Evolutionary conservation across 2,329 filamentous ascomycete genomes (phyloP).

Genomic region (Arthrobotrys megalospora): DNA sequence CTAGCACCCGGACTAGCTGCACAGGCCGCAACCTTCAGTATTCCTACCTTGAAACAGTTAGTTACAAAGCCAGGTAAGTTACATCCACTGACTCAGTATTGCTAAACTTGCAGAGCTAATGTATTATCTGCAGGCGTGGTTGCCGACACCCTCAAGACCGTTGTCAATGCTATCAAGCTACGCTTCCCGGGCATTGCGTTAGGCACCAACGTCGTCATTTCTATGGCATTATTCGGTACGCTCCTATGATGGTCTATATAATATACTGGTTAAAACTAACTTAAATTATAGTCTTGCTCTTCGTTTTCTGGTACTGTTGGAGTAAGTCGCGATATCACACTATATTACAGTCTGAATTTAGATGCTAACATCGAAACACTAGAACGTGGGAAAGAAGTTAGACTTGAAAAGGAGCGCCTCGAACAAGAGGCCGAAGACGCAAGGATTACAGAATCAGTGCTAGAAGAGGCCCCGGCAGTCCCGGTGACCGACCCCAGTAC

Average conservation of each 20-base stretch:
- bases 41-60: conserved; percentile 82
- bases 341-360: background rate
- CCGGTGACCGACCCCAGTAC: conserved; percentile 52
- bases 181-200: conserved; percentile 87
- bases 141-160: conserved; percentile 86
- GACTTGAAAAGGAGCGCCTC: conserved; percentile 75
- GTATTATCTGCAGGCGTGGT: conserved; percentile 33
- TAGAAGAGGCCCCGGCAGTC: conserved; percentile 44
- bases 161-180: conserved; percentile 87
- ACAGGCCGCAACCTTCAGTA: conserved; percentile 52
- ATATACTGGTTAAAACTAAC: conserved; percentile 3
- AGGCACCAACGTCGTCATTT: conserved; percentile 92
- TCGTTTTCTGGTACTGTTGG: conserved; percentile 98
- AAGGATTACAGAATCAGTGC: conserved; percentile 24
- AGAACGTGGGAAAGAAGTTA: conserved; percentile 85
- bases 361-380: conserved; percentile 1
- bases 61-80: conserved; percentile 90
- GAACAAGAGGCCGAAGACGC: conserved; percentile 41
- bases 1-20: conserved; percentile 68
- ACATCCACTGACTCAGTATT: background rate
- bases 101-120: background rate
- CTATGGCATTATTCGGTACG: conserved; percentile 87
- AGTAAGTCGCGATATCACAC: conserved; percentile 67
- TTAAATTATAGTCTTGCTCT: conserved; percentile 78
- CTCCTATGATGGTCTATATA: conserved; percentile 61